Conservation (phyloP, 768 basidiomycete species). For the Rhodosporidiobolus odoratus region DNA sequence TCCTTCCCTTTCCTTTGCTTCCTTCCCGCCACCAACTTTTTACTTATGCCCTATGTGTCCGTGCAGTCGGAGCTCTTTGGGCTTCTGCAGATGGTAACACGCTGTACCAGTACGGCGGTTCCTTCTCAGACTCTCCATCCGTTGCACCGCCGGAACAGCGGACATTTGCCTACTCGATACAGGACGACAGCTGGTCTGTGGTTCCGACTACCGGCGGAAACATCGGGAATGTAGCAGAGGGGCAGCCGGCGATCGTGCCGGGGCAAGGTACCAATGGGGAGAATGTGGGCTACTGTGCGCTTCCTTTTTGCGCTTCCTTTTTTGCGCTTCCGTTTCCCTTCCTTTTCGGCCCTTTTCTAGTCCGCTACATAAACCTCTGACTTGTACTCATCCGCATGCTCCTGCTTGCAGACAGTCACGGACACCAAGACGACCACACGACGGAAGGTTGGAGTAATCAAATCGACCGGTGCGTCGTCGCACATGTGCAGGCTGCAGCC, state of each 20-base stretch:
- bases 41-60: too few relatives aligned
- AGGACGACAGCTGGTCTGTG: not conserved
- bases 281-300: slow-evolving; percentile 29
- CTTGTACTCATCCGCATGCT: not conserved
- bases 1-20: not conserved
- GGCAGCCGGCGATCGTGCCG: slow-evolving; percentile 11
- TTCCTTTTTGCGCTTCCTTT: too few relatives aligned
- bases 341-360: not conserved
- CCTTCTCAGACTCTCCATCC: slow-evolving; percentile 16
- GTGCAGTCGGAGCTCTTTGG: slow-evolving; percentile 33
- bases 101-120: slow-evolving; percentile 27
- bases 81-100: slow-evolving; percentile 16
- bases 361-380: not conserved
- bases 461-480: slow-evolving; percentile 6
- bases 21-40: too few relatives aligned
- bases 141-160: slow-evolving; percentile 18
- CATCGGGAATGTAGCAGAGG: slow-evolving; percentile 23
- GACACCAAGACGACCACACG: slow-evolving; percentile 28
- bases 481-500: not conserved
- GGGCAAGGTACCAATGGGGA: slow-evolving; percentile 13
- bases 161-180: slow-evolving; percentile 22
- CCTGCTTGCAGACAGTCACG: slow-evolving; percentile 8
- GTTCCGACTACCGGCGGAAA: slow-evolving; percentile 16
- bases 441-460: slow-evolving; percentile 27
- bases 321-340: not conserved